Evolutionary conservation across 2,329 filamentous ascomycete species (phyloP).

Genomic region (Fusarium sp.): DNA sequence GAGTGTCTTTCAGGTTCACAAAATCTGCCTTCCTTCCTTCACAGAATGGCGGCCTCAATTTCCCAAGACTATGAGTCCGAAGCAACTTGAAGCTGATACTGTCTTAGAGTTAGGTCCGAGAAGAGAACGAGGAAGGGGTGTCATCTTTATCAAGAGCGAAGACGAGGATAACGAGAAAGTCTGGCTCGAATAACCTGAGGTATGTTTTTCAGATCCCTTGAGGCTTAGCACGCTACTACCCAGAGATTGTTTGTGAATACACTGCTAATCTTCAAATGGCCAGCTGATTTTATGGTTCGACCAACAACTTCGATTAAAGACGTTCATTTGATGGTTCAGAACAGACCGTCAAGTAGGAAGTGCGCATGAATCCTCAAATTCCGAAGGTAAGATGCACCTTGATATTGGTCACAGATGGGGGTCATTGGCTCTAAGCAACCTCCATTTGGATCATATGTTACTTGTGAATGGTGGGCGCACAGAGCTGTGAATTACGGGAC

Average conservation of each 20-base stretch:
- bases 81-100: conserved; percentile 12
- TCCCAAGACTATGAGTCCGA: not conserved
- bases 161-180: not conserved
- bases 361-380: conserved; percentile 50
- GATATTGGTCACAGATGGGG: not conserved
- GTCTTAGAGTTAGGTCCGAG: conserved; percentile 7
- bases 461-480: not conserved
- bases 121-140: not conserved
- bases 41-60: not conserved
- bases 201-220: not conserved
- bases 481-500: not conserved
- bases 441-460: not conserved
- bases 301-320: conserved; percentile 5
- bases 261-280: not conserved
- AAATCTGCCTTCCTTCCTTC: not conserved
- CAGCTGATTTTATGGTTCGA: conserved; percentile 19
- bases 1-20: not conserved
- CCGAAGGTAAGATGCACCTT: conserved; percentile 44
- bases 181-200: not conserved
- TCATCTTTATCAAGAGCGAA: not conserved
- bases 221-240: not conserved
- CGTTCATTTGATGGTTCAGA: conserved; percentile 22
- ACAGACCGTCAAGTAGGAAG: conserved; percentile 27
- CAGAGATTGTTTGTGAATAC: not conserved
- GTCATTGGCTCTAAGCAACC: not conserved